Evolutionary conservation across 805 yeast species (phyloP).

Genomic region (Ogataea pilisensis): DNA sequence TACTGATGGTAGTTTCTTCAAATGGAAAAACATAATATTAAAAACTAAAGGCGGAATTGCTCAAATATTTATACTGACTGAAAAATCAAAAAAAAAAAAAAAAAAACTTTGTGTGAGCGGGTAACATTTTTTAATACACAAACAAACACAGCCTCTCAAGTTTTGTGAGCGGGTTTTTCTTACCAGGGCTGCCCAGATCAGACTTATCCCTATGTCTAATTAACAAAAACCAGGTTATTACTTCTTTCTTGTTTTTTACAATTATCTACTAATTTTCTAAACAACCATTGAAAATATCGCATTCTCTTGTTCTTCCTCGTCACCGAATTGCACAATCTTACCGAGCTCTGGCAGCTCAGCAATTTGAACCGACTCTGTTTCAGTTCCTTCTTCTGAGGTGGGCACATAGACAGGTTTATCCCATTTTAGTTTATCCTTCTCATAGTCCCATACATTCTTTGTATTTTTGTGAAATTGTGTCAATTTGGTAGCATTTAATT

Average conservation of each 20-base stretch:
- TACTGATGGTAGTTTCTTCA: constrained; percentile 57
- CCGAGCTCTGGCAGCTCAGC: constrained; percentile 12
- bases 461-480: constrained; percentile 28
- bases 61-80: constrained; percentile 7
- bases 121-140: too few species aligned
- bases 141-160: too few species aligned
- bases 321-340: constrained; percentile 29
- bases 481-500: constrained; percentile 34
- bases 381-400: not conserved
- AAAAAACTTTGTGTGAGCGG: constrained; percentile 1
- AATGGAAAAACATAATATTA: constrained; percentile 17
- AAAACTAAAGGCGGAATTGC: not conserved
- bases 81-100: not conserved
- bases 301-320: constrained; percentile 28
- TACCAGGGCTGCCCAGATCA: too few species aligned
- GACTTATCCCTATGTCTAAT: too few species aligned
- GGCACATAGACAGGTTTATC: constrained; percentile 34
- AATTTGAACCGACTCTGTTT: constrained; percentile 1
- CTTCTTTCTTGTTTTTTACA: too few species aligned
- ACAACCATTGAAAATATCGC: constrained; percentile 26
- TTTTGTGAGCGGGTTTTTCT: too few species aligned
- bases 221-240: too few species aligned
- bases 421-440: constrained; percentile 52
- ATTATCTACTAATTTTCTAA: too few species aligned
- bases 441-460: constrained; percentile 54